Percentiles rank a stretch among this genome's conserved stretches.
phyloP scores from a whole-genome alignment of 257 asterid genomes.

The Solanum lycopersicoides region DNA sequence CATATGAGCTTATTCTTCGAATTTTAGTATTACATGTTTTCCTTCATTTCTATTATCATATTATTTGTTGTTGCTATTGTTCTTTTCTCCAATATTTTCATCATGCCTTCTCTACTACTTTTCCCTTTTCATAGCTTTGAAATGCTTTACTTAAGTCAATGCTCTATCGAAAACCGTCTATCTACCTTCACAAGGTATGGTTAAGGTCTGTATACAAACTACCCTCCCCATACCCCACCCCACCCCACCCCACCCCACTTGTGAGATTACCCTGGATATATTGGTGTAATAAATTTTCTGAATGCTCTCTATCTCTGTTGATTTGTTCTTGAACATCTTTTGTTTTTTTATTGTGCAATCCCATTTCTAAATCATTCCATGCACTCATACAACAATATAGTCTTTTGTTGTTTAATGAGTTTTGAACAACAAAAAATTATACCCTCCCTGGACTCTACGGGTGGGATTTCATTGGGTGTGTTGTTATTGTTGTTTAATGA shows the following conservation, averaged over 20 bases:
- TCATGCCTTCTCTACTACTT: neutral
- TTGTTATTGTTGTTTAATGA: neutral
- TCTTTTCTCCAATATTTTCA: neutral
- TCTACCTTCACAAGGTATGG: neutral
- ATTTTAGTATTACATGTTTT: neutral
- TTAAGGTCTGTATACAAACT: neutral
- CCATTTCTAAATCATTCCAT: neutral
- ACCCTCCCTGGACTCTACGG: too few relatives aligned
- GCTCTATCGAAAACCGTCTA: too few relatives aligned
- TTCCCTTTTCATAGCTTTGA: neutral
- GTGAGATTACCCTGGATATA: neutral
- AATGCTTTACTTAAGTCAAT: neutral
- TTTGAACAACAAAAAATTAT: neutral
- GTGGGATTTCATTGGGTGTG: neutral
- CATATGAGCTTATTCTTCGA: too few relatives aligned
- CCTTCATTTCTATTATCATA: neutral
- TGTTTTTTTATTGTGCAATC: neutral
- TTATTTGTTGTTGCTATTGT: neutral
- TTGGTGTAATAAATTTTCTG: neutral
- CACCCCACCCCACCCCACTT: too few relatives aligned
- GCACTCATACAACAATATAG: neutral
- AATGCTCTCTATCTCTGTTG: neutral
- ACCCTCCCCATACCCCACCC: neutral
- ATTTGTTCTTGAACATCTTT: neutral
- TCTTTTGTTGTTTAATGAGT: neutral